Evolutionary conservation across 495 filamentous ascomycete genomes (phyloP).

Genomic region (Talaromyces wortmannii): DNA sequence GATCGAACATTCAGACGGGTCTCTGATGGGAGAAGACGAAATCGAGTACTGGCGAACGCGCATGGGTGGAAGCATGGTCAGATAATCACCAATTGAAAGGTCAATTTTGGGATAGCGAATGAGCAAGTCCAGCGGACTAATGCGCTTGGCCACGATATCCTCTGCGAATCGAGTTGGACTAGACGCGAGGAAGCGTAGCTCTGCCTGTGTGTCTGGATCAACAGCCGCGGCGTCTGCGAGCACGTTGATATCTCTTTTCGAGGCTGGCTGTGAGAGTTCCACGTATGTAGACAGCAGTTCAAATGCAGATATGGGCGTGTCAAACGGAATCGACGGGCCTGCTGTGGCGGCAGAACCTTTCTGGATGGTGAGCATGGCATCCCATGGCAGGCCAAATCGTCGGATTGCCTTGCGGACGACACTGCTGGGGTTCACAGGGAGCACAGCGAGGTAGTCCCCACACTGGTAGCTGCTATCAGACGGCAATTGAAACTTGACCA

Average conservation of each 20-base stretch:
- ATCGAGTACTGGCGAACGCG: slow-evolving; percentile 75
- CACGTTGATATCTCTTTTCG: slow-evolving; percentile 37
- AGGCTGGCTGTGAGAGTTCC: slow-evolving; percentile 64
- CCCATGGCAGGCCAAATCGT: slow-evolving; percentile 53
- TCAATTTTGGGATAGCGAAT: slow-evolving; percentile 48
- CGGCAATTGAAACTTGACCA: slow-evolving; percentile 61
- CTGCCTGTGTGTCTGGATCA: slow-evolving; percentile 22
- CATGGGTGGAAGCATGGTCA: slow-evolving; percentile 67
- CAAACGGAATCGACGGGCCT: slow-evolving; percentile 49
- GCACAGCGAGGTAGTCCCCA: slow-evolving; percentile 70
- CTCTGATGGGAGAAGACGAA: slow-evolving; percentile 62
- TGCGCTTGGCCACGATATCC: slow-evolving; percentile 48
- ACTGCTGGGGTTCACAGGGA: slow-evolving; percentile 59
- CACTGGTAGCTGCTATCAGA: slow-evolving; percentile 58
- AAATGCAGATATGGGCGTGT: slow-evolving; percentile 49
- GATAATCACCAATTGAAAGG: slow-evolving; percentile 54
- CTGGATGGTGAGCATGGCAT: slow-evolving; percentile 44
- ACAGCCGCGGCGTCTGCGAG: slow-evolving; percentile 35
- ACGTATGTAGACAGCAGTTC: slow-evolving; percentile 64
- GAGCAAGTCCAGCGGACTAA: slow-evolving; percentile 62
- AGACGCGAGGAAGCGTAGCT: slow-evolving; percentile 23
- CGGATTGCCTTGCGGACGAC: slow-evolving; percentile 48
- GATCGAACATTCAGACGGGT: slow-evolving; percentile 52
- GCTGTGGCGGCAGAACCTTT: slow-evolving; percentile 24
- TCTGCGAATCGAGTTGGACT: slow-evolving; percentile 35